Percentiles rank a stretch among this genome's conserved stretches.
phyloP scores from a whole-genome alignment of 2,329 filamentous ascomycete species.

The Bipolaris gigantea region DNA sequence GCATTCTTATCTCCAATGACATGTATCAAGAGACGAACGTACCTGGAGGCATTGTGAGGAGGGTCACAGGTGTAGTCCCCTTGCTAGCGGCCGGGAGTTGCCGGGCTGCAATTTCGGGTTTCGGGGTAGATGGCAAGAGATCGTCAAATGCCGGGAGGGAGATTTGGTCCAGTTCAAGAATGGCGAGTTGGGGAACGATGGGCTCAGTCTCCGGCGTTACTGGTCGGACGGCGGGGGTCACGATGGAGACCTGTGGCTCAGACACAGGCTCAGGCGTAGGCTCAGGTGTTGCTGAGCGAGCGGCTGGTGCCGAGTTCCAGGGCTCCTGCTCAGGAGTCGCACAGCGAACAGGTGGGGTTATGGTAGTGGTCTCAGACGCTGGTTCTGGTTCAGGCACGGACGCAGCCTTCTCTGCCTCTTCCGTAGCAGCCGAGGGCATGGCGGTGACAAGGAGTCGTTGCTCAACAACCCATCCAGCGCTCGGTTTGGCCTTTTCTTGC shows the following conservation, averaged over 20 bases:
- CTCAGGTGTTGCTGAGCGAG: not conserved
- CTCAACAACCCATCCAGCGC: conserved; percentile 10
- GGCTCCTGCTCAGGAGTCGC: conserved; percentile 10
- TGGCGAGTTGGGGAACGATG: not conserved
- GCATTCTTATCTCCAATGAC: not conserved
- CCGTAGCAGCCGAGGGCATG: not conserved
- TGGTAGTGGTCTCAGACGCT: not conserved
- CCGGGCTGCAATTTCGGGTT: not conserved
- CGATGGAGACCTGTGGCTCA: not conserved
- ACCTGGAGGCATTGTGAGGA: conserved; percentile 14
- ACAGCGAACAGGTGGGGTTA: conserved; percentile 8
- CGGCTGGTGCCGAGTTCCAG: conserved; percentile 7
- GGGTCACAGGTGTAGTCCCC: conserved; percentile 4
- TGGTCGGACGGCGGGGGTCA: not conserved
- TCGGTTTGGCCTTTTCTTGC: conserved; percentile 10
- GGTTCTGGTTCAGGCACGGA: not conserved
- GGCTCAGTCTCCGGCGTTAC: not conserved
- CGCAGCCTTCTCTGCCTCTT: not conserved
- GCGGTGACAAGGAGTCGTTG: conserved; percentile 10
- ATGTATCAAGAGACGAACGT: not conserved
- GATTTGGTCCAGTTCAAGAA: not conserved
- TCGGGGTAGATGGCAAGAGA: not conserved
- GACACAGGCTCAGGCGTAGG: not conserved
- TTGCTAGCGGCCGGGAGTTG: not conserved
- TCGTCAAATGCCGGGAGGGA: not conserved